A percentile compares a stretch with the other conserved stretches of the same genome.
These are phyloP conservation scores for Astrocystis sublimbata DNA, from an alignment of 495 filamentous ascomycete species.

Conservation along the genomic window DNA sequence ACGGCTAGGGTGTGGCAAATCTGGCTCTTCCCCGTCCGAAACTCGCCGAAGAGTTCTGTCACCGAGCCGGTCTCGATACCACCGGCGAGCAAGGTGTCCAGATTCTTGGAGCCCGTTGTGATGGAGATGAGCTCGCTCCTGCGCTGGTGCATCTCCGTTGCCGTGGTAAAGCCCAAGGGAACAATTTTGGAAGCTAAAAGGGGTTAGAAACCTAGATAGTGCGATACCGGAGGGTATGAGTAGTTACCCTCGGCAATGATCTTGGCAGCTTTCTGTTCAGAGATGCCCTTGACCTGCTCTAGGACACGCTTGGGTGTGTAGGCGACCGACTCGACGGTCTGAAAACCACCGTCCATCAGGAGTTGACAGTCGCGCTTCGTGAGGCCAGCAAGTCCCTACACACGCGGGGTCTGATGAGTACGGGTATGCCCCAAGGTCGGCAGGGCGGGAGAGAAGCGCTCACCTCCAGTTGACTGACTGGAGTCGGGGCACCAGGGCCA, in stretches of 20 bases:
- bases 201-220: constrained; percentile 16
- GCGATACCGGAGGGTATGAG: not conserved
- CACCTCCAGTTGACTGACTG: constrained; percentile 88
- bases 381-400: constrained; percentile 74
- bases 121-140: constrained; percentile 96
- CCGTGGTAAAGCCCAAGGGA: constrained; percentile 97
- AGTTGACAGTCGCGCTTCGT: constrained; percentile 94
- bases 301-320: constrained; percentile 87
- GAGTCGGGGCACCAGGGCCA: constrained; percentile 91
- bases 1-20: constrained; percentile 98
- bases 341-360: constrained; percentile 85
- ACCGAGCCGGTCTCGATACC: constrained; percentile 96
- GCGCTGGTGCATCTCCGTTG: constrained; percentile 98
- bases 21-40: constrained; percentile 96
- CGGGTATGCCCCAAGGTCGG: not conserved
- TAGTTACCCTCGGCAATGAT: constrained; percentile 81
- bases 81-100: constrained; percentile 92
- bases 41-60: constrained; percentile 98
- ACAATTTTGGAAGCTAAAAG: constrained; percentile 84
- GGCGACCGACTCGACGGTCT: constrained; percentile 92
- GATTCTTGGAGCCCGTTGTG: constrained; percentile 93
- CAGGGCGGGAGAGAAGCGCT: not conserved
- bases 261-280: constrained; percentile 91
- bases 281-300: constrained; percentile 96
- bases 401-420: constrained; percentile 18